These are phyloP conservation scores for Cladosporium colombiae DNA, from an alignment of 2,329 filamentous ascomycete genomes.

Conservation along the genomic window DNA sequence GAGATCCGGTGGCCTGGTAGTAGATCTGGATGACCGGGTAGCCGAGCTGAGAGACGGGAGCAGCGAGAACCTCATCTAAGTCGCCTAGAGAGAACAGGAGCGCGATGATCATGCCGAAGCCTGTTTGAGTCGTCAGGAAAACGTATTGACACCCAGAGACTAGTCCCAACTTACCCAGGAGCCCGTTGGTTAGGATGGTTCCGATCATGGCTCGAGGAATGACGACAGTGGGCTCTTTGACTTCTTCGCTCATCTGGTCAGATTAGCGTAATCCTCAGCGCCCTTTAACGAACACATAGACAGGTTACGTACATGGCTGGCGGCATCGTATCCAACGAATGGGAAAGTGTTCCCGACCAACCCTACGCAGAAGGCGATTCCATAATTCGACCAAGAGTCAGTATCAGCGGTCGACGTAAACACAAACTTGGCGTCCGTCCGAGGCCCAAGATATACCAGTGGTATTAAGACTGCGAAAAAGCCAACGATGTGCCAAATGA, in stretches of 20 bases:
- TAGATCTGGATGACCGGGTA: constrained; percentile 52
- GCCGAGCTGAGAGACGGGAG: constrained; percentile 30
- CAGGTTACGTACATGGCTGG: background rate
- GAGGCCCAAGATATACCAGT: constrained; percentile 17
- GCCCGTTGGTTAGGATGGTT: constrained; percentile 45
- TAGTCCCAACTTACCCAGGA: constrained; percentile 33
- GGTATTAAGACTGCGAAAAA: constrained; percentile 11
- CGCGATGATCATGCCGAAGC: background rate
- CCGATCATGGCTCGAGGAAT: constrained; percentile 34
- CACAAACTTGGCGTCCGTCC: background rate
- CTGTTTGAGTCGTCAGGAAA: background rate
- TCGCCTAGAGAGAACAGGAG: constrained; percentile 42
- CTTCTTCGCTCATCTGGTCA: constrained; percentile 24
- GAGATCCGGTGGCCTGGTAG: constrained; percentile 39
- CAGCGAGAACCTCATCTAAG: constrained; percentile 39
- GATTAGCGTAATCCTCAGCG: background rate
- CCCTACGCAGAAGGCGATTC: constrained; percentile 21
- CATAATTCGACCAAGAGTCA: constrained; percentile 15
- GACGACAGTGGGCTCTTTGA: constrained; percentile 22
- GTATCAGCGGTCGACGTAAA: background rate
- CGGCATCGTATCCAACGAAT: constrained; percentile 21
- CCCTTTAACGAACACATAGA: too few species aligned
- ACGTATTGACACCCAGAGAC: background rate
- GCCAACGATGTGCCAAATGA: constrained; percentile 6
- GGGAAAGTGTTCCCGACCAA: constrained; percentile 7